Evolutionary conservation across 140 eudicot species (phyloP), one percentile per base, ranked within the genome.

Genomic region (Bidens hawaiensis): DNA sequence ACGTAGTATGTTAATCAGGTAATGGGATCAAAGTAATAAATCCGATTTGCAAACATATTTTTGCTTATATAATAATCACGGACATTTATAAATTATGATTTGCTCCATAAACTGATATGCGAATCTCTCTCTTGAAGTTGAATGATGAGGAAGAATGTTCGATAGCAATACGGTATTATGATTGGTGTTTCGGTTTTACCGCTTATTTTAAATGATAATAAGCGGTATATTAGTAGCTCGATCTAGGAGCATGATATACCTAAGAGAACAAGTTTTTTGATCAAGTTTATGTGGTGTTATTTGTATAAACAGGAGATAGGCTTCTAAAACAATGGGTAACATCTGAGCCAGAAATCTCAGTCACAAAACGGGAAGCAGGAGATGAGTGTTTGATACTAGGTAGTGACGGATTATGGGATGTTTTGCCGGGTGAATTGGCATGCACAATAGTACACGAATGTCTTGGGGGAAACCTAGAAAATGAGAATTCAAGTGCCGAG

Each of bases 321-420:
- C 55, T 41, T 43, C 71, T 83, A 52, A 83, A 79, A 70, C 74
- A 75, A 2, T 59, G 64, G 55, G 83, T 83, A 60, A 76, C 49
- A n/a, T 73, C 85, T 14, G 89, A 83, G 61, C 89, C 89, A 1
- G 85, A 83, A 54, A 66, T 83, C 47, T 56, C 76, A 17, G 41
- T 79, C 68, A 76, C 80, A 4, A 72, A 48, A 52, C 60, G 85
- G 23, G 74, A 73, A 42, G 53, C 42, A 22, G 81, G 60, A 36
- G 85, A 83, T 9, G 81, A 79, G 26, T 77, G 69, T 25, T 53
- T 83, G 52, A 74, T 83, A 9, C 25, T 83, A 1, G 90, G 75
- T 1, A 83, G 77, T 16, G 86, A 83, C 23, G 90, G 90, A 8
- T 15, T 83, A 52, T 83, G 90, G 90, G 86, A 83, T 62, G 83